Base-by-base conservation (phyloP, 768 basidiomycete species). In the Lentinula aciculospora region DNA sequence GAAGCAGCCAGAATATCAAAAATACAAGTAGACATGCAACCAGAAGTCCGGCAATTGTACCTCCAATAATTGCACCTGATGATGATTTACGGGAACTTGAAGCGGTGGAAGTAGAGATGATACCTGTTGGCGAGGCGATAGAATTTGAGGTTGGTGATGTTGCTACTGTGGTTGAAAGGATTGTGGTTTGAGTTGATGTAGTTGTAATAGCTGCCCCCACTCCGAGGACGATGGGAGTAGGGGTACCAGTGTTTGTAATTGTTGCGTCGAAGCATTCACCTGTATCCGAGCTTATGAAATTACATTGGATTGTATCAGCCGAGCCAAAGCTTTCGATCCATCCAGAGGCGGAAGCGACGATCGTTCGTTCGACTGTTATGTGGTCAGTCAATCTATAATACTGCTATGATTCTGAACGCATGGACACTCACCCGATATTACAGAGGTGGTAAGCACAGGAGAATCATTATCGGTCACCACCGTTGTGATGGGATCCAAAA, bases 331-430 rank as follows among this genome's bases (percentile, higher is more conserved):
- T 34, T 21, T 51, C 49, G 0, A 53, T n/a, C 51, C 51, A 53
- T 53, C 51, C 51, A 2, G 51, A 53, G 27, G 51, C 51, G 13
- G 51, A 53, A 37, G 36, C 36, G 23, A 53, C 36, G 15, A 53
- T 53, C 5, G 49, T 50, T 34, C 49, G 49, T 12, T 31, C 19
- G 8, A 21, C 49, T 51, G 32, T 32, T 21, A 6, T 39, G n/a
- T n/a, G n/a, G n/a, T n/a, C n/a, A n/a, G n/a, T n/a, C n/a, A n/a
- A n/a, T n/a, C n/a, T n/a, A n/a, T n/a, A n/a, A n/a, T n/a, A n/a
- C n/a, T n/a, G n/a, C n/a, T n/a, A n/a, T n/a, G n/a, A n/a, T n/a
- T n/a, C n/a, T n/a, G n/a, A n/a, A n/a, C n/a, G 21, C n/a, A 21
- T 7, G 40, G 17, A 7, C 21, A 47, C 46, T 47, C 25, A 47